These are phyloP conservation scores for Exophiala sideris DNA, from an alignment of 2,329 filamentous ascomycete species.

Conservation along the genomic window DNA sequence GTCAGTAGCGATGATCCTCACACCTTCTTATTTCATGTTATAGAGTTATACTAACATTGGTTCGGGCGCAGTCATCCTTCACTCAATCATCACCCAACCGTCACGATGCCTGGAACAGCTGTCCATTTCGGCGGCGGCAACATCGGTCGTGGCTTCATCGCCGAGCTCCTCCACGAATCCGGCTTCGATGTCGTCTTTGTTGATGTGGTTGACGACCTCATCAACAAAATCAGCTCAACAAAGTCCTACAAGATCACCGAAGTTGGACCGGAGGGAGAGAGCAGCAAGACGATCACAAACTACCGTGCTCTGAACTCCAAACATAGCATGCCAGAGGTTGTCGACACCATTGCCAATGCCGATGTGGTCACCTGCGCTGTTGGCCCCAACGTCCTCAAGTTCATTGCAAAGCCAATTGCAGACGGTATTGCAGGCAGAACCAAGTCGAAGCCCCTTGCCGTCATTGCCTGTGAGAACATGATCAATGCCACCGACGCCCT, in stretches of 20 bases:
- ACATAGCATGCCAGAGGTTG: constrained; percentile 72
- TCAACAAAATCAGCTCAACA: constrained; percentile 71
- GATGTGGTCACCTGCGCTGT: constrained; percentile 96
- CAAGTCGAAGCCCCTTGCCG: constrained; percentile 66
- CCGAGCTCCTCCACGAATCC: constrained; percentile 88
- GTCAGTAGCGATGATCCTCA: neutral
- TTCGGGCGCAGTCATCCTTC: neutral
- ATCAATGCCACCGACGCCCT: constrained; percentile 91
- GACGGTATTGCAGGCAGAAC: constrained; percentile 82
- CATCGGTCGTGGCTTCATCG: constrained; percentile 82
- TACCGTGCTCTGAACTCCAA: constrained; percentile 97
- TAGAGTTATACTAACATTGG: neutral
- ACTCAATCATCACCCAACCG: neutral
- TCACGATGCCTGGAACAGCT: constrained; percentile 52
- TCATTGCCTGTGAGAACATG: constrained; percentile 98
- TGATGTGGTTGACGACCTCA: constrained; percentile 82
- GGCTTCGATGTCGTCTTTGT: constrained; percentile 96
- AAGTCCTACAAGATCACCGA: constrained; percentile 88
- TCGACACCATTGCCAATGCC: constrained; percentile 81
- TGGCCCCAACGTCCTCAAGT: constrained; percentile 91
- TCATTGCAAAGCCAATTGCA: constrained; percentile 92
- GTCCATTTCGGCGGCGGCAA: constrained; percentile 85
- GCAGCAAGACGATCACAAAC: constrained; percentile 80
- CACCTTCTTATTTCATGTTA: neutral
- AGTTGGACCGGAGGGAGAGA: constrained; percentile 79